Conservation (phyloP, 805 yeast genomes). For the Jamesozyma lodderae region DNA sequence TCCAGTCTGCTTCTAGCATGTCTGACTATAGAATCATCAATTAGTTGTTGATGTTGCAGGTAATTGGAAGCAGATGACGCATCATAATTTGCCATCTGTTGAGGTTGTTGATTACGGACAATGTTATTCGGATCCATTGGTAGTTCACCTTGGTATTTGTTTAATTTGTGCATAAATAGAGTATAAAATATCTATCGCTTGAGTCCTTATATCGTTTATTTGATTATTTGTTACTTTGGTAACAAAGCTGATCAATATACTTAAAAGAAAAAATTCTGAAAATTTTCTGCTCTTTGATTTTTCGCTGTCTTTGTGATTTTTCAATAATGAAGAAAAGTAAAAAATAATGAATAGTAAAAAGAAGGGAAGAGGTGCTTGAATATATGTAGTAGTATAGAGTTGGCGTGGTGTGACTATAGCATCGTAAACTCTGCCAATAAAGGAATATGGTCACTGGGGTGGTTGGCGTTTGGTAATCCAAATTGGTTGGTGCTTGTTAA, state of each 20-base stretch:
- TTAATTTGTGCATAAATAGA: not conserved
- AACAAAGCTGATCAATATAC: no score
- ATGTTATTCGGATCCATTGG: not conserved
- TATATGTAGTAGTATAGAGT: not conserved
- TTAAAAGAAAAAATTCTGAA: no score
- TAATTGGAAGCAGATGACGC: not conserved
- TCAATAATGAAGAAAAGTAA: not conserved
- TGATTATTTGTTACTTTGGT: no score
- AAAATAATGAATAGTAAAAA: not conserved
- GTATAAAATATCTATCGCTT: no score
- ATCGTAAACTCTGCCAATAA: conserved; percentile 32
- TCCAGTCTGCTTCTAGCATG: conserved; percentile 23
- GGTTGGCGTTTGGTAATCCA: conserved; percentile 49
- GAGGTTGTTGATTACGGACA: not conserved
- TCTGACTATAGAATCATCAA: conserved; percentile 20
- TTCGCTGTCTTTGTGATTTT: not conserved
- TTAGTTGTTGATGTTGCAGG: not conserved
- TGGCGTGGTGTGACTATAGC: conserved; percentile 2
- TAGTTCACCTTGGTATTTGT: not conserved
- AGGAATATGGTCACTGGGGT: conserved; percentile 50
- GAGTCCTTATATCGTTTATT: no score
- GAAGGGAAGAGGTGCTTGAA: not conserved
- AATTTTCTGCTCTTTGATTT: not conserved
- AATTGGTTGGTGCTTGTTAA: conserved; percentile 13
- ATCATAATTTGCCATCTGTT: not conserved